phyloP scores from a whole-genome alignment of 1,139 yeast species.

The Komagataea norvegica region DNA sequence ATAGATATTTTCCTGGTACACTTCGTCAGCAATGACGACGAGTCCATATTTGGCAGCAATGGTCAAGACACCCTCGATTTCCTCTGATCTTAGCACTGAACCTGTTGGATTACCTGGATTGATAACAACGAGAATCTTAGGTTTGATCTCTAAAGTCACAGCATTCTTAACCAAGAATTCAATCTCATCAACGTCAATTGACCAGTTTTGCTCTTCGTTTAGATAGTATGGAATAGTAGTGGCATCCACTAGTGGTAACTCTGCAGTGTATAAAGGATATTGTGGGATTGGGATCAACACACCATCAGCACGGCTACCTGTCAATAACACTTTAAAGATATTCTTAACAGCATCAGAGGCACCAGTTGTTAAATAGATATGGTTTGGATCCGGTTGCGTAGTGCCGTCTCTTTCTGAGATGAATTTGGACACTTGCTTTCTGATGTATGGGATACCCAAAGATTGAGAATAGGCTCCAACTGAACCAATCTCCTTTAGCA shows the following conservation, averaged over 20 bases:
- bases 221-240: conserved; percentile 84
- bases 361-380: conserved; percentile 83
- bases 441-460: conserved; percentile 71
- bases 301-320: conserved; percentile 60
- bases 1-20: conserved; percentile 88
- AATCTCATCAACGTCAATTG: conserved; percentile 68
- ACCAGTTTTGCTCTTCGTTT: conserved; percentile 79
- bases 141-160: conserved; percentile 48
- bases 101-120: conserved; percentile 99
- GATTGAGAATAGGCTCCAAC: conserved; percentile 94
- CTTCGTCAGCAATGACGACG: conserved; percentile 95
- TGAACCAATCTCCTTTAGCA: conserved; percentile 66
- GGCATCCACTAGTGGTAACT: conserved; percentile 77
- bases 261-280: conserved; percentile 92
- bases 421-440: conserved; percentile 77
- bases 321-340: conserved; percentile 64
- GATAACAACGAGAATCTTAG: conserved; percentile 83
- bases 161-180: conserved; percentile 51
- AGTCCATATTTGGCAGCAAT: conserved; percentile 82
- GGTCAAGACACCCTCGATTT: conserved; percentile 64
- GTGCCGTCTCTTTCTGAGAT: conserved; percentile 68
- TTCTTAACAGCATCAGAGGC: conserved; percentile 89
- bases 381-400: conserved; percentile 51
- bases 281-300: conserved; percentile 96
- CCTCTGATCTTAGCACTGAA: conserved; percentile 59